Conservation (phyloP, 352 stramenopile genomes). For the Phytopythium delawarense region DNA sequence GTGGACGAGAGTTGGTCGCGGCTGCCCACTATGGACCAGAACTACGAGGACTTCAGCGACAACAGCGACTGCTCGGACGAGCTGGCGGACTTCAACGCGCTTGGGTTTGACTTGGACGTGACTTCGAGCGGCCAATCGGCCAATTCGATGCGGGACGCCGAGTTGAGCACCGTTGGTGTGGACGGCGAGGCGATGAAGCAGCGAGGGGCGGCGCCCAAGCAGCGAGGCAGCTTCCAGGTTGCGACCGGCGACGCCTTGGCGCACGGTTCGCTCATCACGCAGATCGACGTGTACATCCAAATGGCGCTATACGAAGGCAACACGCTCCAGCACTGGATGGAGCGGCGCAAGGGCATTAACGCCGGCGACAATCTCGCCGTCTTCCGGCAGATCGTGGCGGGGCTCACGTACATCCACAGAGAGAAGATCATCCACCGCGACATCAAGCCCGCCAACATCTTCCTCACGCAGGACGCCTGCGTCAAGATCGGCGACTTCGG, state of each 20-base stretch:
- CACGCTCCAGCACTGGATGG: constrained; percentile 80
- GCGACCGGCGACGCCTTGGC: neutral
- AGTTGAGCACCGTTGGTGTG: neutral
- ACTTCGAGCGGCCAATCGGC: neutral
- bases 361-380: constrained; percentile 55
- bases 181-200: neutral
- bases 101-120: constrained; percentile 56
- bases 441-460: constrained; percentile 82
- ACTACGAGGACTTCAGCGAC: neutral
- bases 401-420: constrained; percentile 73
- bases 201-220: neutral
- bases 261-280: constrained; percentile 38
- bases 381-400: constrained; percentile 66
- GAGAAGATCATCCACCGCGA: constrained; percentile 73
- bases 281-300: constrained; percentile 89
- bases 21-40: neutral
- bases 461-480: constrained; percentile 64
- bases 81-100: constrained; percentile 29
- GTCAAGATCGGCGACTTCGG: constrained; percentile 86
- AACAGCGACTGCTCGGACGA: constrained; percentile 10
- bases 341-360: constrained; percentile 44
- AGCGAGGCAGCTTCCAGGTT: neutral
- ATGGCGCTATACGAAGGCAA: constrained; percentile 94
- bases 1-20: neutral
- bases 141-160: neutral